These are phyloP conservation scores for Rhizopus arrhizus DNA, from an alignment of 371 early-diverging fungal species.

Conservation along the genomic window DNA sequence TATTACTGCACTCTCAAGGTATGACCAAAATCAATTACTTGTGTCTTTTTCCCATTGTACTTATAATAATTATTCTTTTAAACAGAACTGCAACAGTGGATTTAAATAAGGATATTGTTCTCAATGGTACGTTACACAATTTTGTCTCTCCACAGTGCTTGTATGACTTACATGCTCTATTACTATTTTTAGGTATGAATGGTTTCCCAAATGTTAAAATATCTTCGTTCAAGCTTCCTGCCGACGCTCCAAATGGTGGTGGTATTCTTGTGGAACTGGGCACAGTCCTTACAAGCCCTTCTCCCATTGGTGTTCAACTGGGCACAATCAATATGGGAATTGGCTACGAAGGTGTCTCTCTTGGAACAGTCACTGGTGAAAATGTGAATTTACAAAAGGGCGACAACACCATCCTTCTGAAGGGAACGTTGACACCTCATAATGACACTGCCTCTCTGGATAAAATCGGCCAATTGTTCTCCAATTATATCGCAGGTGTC, in stretches of 20 bases:
- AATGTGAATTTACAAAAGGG: constrained; percentile 47
- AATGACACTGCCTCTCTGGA: constrained; percentile 40
- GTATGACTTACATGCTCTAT: constrained; percentile 1
- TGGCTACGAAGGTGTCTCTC: constrained; percentile 40
- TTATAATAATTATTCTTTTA: neutral
- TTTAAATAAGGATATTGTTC: constrained; percentile 29
- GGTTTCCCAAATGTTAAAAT: constrained; percentile 58
- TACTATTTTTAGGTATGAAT: constrained; percentile 36
- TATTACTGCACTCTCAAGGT: constrained; percentile 54
- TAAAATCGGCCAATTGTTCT: constrained; percentile 50
- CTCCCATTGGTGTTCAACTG: constrained; percentile 58
- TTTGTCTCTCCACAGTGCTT: neutral
- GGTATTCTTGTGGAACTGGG: constrained; percentile 58
- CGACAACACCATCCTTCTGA: constrained; percentile 49
- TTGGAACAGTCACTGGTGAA: constrained; percentile 51
- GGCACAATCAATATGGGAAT: constrained; percentile 55
- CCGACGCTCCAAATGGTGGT: constrained; percentile 50
- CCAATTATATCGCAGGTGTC: constrained; percentile 52
- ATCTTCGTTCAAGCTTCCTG: constrained; percentile 54
- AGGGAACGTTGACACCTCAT: constrained; percentile 50
- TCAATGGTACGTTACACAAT: constrained; percentile 19
- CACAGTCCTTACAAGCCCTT: constrained; percentile 53
- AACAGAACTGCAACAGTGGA: constrained; percentile 37
- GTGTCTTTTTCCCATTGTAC: constrained; percentile 3
- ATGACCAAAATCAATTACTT: constrained; percentile 3